phyloP scores from a whole-genome alignment of 2,329 filamentous ascomycete genomes.

The Penicillium glabrum region DNA sequence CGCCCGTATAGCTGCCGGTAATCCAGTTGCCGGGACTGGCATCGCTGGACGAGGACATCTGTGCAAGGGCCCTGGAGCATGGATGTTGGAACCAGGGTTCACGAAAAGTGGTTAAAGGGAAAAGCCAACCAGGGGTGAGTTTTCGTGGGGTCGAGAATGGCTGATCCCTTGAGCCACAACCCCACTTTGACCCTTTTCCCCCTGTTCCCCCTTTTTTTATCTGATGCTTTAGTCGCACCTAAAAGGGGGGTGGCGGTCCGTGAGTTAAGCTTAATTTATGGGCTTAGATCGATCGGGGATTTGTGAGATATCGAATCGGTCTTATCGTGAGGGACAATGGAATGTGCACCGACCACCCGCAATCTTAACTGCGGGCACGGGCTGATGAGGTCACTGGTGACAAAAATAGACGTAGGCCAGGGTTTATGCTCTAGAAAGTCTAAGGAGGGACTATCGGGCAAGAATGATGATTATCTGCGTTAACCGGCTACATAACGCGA shows the following conservation, averaged over 20 bases:
- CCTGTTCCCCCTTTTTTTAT: not conserved
- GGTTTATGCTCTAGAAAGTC: too few relatives aligned
- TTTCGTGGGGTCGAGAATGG: conserved; percentile 8
- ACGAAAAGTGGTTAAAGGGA: not conserved
- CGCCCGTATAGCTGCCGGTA: conserved; percentile 26
- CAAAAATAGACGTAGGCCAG: too few relatives aligned
- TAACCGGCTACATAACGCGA: too few relatives aligned
- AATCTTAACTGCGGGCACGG: not conserved
- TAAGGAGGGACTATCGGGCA: too few relatives aligned
- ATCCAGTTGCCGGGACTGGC: conserved; percentile 29
- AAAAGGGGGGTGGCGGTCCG: not conserved
- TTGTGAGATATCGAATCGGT: not conserved
- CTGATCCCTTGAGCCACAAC: not conserved
- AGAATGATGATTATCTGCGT: too few relatives aligned
- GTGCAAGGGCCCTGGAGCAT: not conserved
- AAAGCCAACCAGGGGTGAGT: not conserved
- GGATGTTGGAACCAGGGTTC: not conserved
- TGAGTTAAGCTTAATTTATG: not conserved
- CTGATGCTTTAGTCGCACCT: not conserved
- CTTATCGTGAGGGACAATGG: not conserved
- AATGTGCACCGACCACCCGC: not conserved
- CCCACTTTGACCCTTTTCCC: not conserved
- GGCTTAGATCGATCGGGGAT: not conserved
- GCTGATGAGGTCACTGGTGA: not conserved
- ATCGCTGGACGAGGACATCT: conserved; percentile 26